Evolutionary conservation across 257 asterid species (phyloP).

Genomic region (Jacaranda mimosifolia): DNA sequence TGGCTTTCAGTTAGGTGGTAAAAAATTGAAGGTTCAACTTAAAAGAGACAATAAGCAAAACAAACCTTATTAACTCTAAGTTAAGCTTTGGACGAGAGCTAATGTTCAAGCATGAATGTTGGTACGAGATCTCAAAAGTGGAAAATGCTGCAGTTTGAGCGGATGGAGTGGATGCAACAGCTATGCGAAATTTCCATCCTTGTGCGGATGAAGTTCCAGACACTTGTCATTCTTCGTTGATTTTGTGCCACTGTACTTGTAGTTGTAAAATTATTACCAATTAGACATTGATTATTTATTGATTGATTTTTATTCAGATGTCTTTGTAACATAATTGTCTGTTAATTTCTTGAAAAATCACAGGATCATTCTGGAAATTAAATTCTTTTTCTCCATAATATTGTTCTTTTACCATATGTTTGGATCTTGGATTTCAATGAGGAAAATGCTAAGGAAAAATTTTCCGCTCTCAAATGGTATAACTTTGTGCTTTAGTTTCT

Average conservation of each 20-base stretch:
- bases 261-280: conserved; percentile 53
- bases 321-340: conserved; percentile 23
- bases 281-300: conserved; percentile 60
- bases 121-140: conserved; percentile 43
- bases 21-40: conserved; percentile 94
- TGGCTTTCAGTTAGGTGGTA: conserved; percentile 88
- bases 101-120: conserved; percentile 35
- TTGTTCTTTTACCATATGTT: not conserved
- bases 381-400: not conserved
- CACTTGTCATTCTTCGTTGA: conserved; percentile 63
- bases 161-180: conserved; percentile 34
- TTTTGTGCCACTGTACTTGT: conserved; percentile 60
- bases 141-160: conserved; percentile 44
- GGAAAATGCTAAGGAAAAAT: no score
- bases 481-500: no score
- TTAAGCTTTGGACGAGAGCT: conserved; percentile 43
- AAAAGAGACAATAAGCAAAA: conserved; percentile 75
- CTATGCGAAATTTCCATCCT: conserved; percentile 44
- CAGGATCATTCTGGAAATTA: not conserved
- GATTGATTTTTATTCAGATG: conserved; percentile 53
- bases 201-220: conserved; percentile 55
- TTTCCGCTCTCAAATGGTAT: no score
- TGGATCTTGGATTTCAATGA: not conserved
- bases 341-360: conserved; percentile 9
- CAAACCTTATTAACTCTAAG: conserved; percentile 50